Percentiles rank a stretch among this genome's conserved stretches.
Evolutionary conservation across 768 basidiomycete species (phyloP).

Genomic region (Coprinellus micaceus): DNA sequence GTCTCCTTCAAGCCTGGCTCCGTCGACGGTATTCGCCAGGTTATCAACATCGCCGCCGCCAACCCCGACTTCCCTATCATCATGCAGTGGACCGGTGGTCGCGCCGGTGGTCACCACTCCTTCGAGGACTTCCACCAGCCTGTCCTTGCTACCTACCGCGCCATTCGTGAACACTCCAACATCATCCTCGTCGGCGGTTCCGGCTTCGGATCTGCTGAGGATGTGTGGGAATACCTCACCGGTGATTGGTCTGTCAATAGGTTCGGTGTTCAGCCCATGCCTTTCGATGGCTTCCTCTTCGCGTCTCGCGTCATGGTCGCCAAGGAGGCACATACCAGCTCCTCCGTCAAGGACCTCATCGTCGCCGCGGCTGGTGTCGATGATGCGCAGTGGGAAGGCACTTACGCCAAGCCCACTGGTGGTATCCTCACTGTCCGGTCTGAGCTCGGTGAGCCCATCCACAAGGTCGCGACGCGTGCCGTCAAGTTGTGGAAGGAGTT

Average conservation of each 20-base stretch:
- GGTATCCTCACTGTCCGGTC: constrained; percentile 96
- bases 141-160: constrained; percentile 81
- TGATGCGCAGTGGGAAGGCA: constrained; percentile 90
- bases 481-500: constrained; percentile 99
- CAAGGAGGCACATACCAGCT: constrained; percentile 93
- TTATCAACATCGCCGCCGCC: constrained; percentile 89
- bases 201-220: constrained; percentile 92
- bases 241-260: constrained; percentile 89
- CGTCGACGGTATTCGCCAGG: constrained; percentile 95
- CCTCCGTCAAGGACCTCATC: constrained; percentile 95
- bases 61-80: constrained; percentile 97
- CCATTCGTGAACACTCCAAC: constrained; percentile 87
- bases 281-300: constrained; percentile 96
- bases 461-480: constrained; percentile 96
- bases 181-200: constrained; percentile 90
- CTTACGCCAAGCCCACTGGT: constrained; percentile 90
- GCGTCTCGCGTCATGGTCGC: constrained; percentile 98
- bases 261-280: constrained; percentile 91
- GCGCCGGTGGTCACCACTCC: constrained; percentile 97
- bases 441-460: constrained; percentile 97
- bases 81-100: constrained; percentile 98
- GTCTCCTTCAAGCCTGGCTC: constrained; percentile 98
- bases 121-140: constrained; percentile 99
- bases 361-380: constrained; percentile 90
- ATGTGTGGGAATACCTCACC: constrained; percentile 94